A percentile compares a stretch with the other conserved stretches of the same genome.
phyloP scores from a whole-genome alignment of 176 grass and related monocot species.

The Aegilops umbellulata region DNA sequence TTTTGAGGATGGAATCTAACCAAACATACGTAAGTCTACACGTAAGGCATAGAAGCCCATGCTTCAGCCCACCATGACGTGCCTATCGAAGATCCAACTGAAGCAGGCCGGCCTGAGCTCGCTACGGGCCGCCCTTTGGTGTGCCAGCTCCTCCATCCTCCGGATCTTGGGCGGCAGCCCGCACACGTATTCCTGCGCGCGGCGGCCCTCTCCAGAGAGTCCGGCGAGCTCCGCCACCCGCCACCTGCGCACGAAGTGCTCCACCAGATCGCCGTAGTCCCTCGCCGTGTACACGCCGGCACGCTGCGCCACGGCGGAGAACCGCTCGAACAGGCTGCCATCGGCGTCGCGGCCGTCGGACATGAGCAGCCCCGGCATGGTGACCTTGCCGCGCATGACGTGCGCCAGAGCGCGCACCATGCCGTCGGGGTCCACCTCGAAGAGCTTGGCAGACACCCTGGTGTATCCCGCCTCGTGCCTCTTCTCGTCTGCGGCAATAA shows the following conservation, averaged over 20 bases:
- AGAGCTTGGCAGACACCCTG: background rate
- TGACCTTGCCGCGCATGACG: slow-evolving; percentile 8
- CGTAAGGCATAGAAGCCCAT: too few relatives aligned
- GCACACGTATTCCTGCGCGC: background rate
- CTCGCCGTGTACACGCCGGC: background rate
- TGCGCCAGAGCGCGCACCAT: background rate
- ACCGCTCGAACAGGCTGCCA: background rate
- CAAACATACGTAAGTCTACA: too few relatives aligned
- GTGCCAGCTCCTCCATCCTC: background rate
- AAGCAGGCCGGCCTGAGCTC: background rate
- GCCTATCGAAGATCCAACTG: slow-evolving; percentile 1
- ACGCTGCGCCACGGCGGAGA: background rate
- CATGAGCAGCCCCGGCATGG: slow-evolving; percentile 9
- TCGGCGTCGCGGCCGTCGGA: background rate
- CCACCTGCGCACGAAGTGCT: background rate
- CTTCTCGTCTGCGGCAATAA: slow-evolving; percentile 4
- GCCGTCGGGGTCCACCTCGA: slow-evolving; percentile 5
- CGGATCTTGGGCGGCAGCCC: background rate
- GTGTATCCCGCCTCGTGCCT: slow-evolving; percentile 1
- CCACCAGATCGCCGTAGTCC: background rate
- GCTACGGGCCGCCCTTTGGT: background rate
- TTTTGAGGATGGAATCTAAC: too few relatives aligned
- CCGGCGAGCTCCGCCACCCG: background rate
- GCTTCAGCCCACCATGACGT: background rate
- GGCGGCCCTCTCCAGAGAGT: background rate